Base-by-base conservation (phyloP, 169 alveolate genomes). In the Pseudocohnilembus persalinus region DNA sequence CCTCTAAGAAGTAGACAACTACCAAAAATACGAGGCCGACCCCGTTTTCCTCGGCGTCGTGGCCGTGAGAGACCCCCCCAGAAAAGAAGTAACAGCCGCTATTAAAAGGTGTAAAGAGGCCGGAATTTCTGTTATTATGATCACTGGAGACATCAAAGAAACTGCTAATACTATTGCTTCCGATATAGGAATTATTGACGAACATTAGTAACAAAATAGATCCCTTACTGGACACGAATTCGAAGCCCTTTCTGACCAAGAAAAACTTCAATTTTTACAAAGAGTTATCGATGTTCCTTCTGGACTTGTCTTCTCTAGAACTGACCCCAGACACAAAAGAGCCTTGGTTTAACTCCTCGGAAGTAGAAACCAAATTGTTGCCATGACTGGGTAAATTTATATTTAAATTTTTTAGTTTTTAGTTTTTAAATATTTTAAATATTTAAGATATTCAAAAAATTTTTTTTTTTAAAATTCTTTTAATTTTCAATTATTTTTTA, bases 81-180 rank as follows among this genome's bases (percentile, higher is more conserved):
- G 99, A 84, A 99, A 99, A 29, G 99, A 98, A 90, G 99, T 98
- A 27, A 90, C 90, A 75, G 89, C 83, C 74, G 97, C 99, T 30
- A 98, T 99, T 34, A 89, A 88, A 87, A 95, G 95, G 76, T 99
- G 99, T 91, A 97, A 92, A 49, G 82, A 93, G 65, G 99, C 99
- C 0, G 99, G 99, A 73, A 98, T 99, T 77, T 88, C 98, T 83
- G 99, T 99, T 1, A 96, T 98, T 83, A 99, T 99, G 99, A 98
- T 99, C 76, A 99, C 99, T 15, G 99, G 99, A 0, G 99, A 98
- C 94, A 97, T 97, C 89, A 95, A 98, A 77, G 94, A 96, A 82
- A 99, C 99, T 0, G 99, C 99, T 0, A 99, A 98, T 90, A 99
- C 99, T 31, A 98, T 99, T 82, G 99, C 99, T 0, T 94, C 94